These are phyloP conservation scores for Paraleonurus japonicus DNA, from an alignment of 257 asterid species.

Conservation along the genomic window DNA sequence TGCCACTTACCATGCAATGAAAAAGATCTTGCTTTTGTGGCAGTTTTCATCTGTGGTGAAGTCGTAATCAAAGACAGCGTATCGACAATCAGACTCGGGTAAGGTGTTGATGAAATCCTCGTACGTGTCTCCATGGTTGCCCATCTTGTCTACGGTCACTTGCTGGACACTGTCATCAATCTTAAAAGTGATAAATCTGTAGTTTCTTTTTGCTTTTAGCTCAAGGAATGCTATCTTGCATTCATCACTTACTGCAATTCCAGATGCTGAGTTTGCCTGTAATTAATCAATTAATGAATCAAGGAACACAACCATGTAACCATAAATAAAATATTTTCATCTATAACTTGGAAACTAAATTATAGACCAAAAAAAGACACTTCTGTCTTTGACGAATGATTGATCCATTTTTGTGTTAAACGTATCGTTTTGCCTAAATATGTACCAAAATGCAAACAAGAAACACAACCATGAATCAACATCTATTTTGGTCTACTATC, in stretches of 20 bases:
- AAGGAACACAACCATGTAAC: background rate
- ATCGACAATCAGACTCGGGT: conserved; percentile 62
- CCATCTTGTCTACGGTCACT: conserved; percentile 56
- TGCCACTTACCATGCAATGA: conserved; percentile 72
- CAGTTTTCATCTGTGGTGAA: conserved; percentile 65
- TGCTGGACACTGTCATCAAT: conserved; percentile 47
- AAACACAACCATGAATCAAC: no score
- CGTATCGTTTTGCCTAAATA: no score
- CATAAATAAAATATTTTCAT: background rate
- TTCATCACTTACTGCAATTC: conserved; percentile 63
- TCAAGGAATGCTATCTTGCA: conserved; percentile 71
- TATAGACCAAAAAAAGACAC: background rate
- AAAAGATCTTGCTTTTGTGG: conserved; percentile 74
- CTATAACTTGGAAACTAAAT: background rate
- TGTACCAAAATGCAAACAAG: no score
- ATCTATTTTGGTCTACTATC: background rate
- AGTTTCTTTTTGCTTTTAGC: conserved; percentile 60
- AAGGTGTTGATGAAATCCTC: conserved; percentile 48
- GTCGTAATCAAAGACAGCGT: conserved; percentile 63
- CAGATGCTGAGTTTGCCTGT: conserved; percentile 71
- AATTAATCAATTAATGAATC: background rate
- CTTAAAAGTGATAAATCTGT: conserved; percentile 59
- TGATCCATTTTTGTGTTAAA: no score
- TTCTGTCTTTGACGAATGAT: no score
- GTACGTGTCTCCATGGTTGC: conserved; percentile 43